Evolutionary conservation across 495 filamentous ascomycete genomes (phyloP), one percentile per base, ranked within the genome.

Genomic region (Alectoria sarmentosa): DNA sequence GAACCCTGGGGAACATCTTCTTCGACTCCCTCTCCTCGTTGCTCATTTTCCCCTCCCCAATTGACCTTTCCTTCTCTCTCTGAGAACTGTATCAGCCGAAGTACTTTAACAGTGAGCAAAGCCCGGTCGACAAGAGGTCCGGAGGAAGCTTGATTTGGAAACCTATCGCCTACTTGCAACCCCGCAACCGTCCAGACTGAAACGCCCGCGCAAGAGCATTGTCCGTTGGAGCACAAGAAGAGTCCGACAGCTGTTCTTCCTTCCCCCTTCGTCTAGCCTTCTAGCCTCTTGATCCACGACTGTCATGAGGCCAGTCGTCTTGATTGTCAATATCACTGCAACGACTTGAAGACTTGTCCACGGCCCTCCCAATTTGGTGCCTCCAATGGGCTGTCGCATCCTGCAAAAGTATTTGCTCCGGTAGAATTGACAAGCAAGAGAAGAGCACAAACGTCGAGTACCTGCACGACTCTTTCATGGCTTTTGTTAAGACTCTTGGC

Each of bases 1-100:
- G 15, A 55, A 36, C 36, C 62, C 62, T 64, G 62, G 62, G 62
- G 52, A 11, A 46, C 17, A 46, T 46, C n/a, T 39, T 60, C 36
- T 64, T 58, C 54, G 34, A 44, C 62, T 42, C 36, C 62, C 42
- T 48, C 62, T 19, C 36, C 54, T 28, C 62, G 34, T 13, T 17
- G 23, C 52, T 55, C 26, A 8, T 7, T n/a, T n/a, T 55, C 52
- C 15, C 15, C 21, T 30, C 17, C 42, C 3, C 7, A 54, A 55
- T 55, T 34, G 14, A 55, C 30, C 8, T 7, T 6, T 34, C 11
- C 23, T 30, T 30, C 26, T 14, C 13, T 54, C 14, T 36, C 15
- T 9, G 30, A 32, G 15, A 34, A 55, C 3, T 15, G 6, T 30
- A 11, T 19, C 30, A 55, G 34, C 52, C 34, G 6, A 54, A 17